Percentiles rank a stretch among this genome's conserved stretches.
Conservation (phyloP, 2,329 filamentous ascomycete species). For the Colletotrichum plurivorum region DNA sequence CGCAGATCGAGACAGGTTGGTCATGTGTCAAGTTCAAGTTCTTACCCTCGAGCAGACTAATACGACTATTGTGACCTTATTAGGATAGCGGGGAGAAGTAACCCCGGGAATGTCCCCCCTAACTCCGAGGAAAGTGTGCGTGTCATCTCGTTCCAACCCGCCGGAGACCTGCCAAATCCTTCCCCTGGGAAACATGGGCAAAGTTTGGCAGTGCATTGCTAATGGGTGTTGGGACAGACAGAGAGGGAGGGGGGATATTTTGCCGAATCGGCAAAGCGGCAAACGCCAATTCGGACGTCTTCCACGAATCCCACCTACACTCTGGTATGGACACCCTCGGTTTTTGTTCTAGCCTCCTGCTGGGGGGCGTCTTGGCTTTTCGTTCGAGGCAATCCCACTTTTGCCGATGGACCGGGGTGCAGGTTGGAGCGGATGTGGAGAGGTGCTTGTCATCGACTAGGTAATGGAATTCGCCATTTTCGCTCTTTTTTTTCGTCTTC, state of each 20-base stretch:
- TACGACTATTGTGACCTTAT: too few species aligned
- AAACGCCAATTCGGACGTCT: conserved; percentile 9
- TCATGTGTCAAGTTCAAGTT: conserved; percentile 1
- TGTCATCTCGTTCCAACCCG: not conserved
- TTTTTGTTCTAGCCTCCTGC: not conserved
- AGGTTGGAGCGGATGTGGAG: conserved; percentile 30
- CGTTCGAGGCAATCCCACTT: conserved; percentile 15
- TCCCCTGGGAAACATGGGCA: not conserved
- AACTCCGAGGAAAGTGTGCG: conserved; percentile 25
- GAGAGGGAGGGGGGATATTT: not conserved
- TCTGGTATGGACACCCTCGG: not conserved
- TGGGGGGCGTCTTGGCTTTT: conserved; percentile 1
- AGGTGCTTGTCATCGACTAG: conserved; percentile 37
- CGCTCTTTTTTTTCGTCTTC: not conserved
- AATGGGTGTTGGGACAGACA: too few species aligned
- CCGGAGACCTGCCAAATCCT: too few species aligned
- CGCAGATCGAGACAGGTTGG: conserved; percentile 6
- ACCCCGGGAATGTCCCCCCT: conserved; percentile 1
- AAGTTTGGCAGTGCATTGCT: not conserved
- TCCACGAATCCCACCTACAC: not conserved
- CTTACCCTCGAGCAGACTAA: not conserved
- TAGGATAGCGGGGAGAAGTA: too few species aligned
- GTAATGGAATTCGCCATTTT: conserved; percentile 21
- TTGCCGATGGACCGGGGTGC: conserved; percentile 26
- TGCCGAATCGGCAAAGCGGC: conserved; percentile 34